phyloP scores from a whole-genome alignment of 768 basidiomycete species.

The Pleurotus djamor region DNA sequence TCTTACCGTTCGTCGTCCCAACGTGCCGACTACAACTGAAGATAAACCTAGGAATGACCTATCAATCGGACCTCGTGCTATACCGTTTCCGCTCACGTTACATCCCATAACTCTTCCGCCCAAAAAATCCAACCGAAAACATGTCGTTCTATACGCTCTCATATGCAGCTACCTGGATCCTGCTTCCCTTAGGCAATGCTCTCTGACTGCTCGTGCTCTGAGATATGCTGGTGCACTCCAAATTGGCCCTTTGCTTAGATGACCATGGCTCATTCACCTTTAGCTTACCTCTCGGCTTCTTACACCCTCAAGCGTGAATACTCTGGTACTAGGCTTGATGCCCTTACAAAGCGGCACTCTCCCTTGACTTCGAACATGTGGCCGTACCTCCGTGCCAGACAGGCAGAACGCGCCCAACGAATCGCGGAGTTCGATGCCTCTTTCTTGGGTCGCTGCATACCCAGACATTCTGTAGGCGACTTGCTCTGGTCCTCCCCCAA shows the following conservation, averaged over 20 bases:
- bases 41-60: background rate
- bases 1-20: background rate
- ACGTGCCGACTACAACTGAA: background rate
- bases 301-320: constrained; percentile 45
- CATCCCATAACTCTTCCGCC: constrained; percentile 54
- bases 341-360: constrained; percentile 33
- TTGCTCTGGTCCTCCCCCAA: constrained; percentile 62
- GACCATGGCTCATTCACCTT: constrained; percentile 6
- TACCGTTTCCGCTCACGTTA: constrained; percentile 36
- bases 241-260: constrained; percentile 9
- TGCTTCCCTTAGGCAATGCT: constrained; percentile 41
- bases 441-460: constrained; percentile 44
- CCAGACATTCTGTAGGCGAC: constrained; percentile 32
- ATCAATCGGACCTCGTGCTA: constrained; percentile 20
- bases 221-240: constrained; percentile 55
- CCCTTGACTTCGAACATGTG: constrained; percentile 60
- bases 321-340: constrained; percentile 45
- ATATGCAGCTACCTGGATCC: constrained; percentile 47
- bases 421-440: constrained; percentile 40
- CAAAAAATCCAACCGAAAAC: constrained; percentile 53
- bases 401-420: constrained; percentile 35
- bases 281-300: constrained; percentile 65
- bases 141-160: constrained; percentile 48
- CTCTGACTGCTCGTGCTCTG: constrained; percentile 56
- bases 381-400: constrained; percentile 64